Evolutionary conservation across 2,329 filamentous ascomycete species (phyloP), one percentile per base, ranked within the genome.

Genomic region (Monosporascus sp.): DNA sequence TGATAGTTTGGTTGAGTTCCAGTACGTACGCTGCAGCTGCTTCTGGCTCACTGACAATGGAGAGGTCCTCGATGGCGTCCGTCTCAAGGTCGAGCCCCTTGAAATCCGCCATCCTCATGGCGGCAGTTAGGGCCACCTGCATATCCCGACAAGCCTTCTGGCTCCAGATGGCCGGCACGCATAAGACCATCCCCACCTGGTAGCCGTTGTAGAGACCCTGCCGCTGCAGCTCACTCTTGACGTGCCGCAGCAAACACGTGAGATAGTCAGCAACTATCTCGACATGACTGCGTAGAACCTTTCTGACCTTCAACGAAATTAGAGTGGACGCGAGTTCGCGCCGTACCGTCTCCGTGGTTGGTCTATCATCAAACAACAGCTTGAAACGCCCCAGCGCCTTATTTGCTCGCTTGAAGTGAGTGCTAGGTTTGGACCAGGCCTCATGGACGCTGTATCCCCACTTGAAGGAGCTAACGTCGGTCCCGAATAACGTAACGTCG

Each of bases 11-110:
- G 45, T 60, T n/a, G 6, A 43, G 54, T n/a, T 52, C 57, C 38
- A 66, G 48, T 5, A 64, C 55, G 44, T 58, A 63, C 2, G 60
- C 65, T 0, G 63, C 64, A 1, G 64, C 64, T 17, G 63, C 63
- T 52, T 67, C 64, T 3, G 65, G 64, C 43, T 67, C 65, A 8
- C 59, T 59, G 6, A 65, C 58, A 17, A 67, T 58, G 37, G 66
- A 68, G 2, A 68, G 48, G 22, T 64, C 62, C 18, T 65, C 58
- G n/a, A 65, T 59, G 14, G 46, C 49, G 31, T 60, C 48, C 18
- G 55, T 48, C 17, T 50, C 9, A 3, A 47, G 27, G 17, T 58
- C 50, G 24, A 60, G 51, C 6, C 58, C 53, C 20, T 52, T 44
- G 39, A 60, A 55, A 5, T 51, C 50, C 3, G 56, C 51, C n/a